phyloP scores from a whole-genome alignment of 1,284 basidiomycete genomes.

The Entoloma clypeatum region DNA sequence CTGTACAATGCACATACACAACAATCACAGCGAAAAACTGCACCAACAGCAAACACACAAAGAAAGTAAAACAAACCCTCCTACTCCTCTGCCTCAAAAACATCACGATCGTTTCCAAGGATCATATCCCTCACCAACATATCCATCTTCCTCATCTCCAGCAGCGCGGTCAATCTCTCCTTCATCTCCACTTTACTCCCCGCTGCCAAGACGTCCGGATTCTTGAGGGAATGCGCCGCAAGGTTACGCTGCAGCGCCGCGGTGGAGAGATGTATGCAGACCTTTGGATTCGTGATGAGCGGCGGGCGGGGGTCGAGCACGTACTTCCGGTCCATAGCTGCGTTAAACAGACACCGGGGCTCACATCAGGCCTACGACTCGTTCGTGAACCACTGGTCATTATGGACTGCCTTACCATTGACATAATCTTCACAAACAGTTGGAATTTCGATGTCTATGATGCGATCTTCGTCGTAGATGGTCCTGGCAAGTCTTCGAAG shows the following conservation, averaged over 20 bases:
- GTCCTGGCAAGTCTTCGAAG: conserved; percentile 45
- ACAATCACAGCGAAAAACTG: too few species aligned
- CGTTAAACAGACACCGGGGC: background rate
- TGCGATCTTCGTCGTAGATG: conserved; percentile 33
- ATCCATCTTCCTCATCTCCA: conserved; percentile 45
- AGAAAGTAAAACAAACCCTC: background rate
- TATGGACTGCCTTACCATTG: conserved; percentile 39
- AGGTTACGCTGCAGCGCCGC: conserved; percentile 53
- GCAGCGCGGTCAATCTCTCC: conserved; percentile 32
- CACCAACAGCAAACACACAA: background rate
- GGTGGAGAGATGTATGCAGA: conserved; percentile 39
- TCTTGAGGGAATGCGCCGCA: conserved; percentile 41
- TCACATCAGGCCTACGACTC: conserved; percentile 3
- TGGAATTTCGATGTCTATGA: conserved; percentile 51
- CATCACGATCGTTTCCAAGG: too few species aligned
- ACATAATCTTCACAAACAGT: conserved; percentile 49
- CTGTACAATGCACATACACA: too few species aligned
- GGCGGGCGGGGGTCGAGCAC: conserved; percentile 44
- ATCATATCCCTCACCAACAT: conserved; percentile 48
- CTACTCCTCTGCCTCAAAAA: conserved; percentile 5
- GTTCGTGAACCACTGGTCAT: background rate
- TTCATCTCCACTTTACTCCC: conserved; percentile 41
- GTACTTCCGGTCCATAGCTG: conserved; percentile 47
- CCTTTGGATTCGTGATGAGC: conserved; percentile 42
- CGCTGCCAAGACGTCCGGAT: conserved; percentile 31